Base-by-base conservation (phyloP, 305 asterid species). In the Rubia balearica region DNA sequence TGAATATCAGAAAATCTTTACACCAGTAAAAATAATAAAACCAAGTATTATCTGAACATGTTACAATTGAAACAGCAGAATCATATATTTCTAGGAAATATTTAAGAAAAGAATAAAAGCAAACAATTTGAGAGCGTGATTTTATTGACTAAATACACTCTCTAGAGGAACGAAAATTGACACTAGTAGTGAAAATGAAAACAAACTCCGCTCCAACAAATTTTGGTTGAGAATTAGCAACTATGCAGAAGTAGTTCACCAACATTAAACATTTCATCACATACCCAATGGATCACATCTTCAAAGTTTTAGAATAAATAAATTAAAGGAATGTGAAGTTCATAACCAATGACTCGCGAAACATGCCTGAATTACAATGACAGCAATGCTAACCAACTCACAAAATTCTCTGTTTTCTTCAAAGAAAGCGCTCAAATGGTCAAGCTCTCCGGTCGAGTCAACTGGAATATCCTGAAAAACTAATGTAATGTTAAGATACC, bases 361-460 rank as follows among this genome's bases (percentile, higher is more conserved):
- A 78, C 94, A 61, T 81, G 81, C 98, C 98, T 92, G 98, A 76
- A 90, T 80, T 74, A 71, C 30, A 30, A 90, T 19, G 72, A 90
- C 81, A 59, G 79, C 79, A 68, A 88, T 81, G 81, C 91, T 92
- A 78, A 87, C 82, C 88, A 90, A 84, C 84, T 79, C 63, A 75
- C 89, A 88, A 75, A 88, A 79, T 78, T 87, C 92, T 70, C 67
- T 67, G 73, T 92, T 87, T 71, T 77, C 84, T 75, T 81, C 74
- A 61, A 90, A 72, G 60, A 92, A 90, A 78, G 68, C 67, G 51
- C 81, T 80, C 24, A 90, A 43, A 30, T 60, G 80, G 78, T 87
- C 85, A 49, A 92, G 84, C 81, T 88, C 92, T 78, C 97, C 98
- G 67, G 98, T 92, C 73, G 95, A 84, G 75, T 92, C 98, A 62